Evolutionary conservation across 257 asterid species (phyloP), one percentile per base, ranked within the genome.

Genomic region (Solanum piurae): DNA sequence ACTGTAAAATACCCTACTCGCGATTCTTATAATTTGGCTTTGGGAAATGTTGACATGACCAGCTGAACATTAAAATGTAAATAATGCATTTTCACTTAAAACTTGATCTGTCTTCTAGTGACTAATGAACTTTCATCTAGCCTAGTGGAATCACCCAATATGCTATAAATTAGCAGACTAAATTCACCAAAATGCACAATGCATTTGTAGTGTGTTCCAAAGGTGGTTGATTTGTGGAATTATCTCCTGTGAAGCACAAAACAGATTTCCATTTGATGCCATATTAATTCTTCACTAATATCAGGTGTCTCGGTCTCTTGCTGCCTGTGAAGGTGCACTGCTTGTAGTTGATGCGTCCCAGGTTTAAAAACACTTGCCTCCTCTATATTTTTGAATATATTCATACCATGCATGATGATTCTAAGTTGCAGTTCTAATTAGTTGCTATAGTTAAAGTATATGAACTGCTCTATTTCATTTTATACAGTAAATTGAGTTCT

Each of bases 261-360:
- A 12, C 8, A 64, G 46, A 88, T 89, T 42, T 86, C 40, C 73
- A 76, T 86, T 85, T 83, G 66, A 86, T 92, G 83, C 85, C 25
- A 21, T 88, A 71, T 87, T 85, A 76, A 42, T 74, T 83, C 91
- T 88, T 82, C 86, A 85, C 73, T 37, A 79, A 77, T 84, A 89
- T 69, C 89, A 97, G 99, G 99, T 97, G 89, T 97, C 99, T 89
- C 99, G 99, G 91, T 97, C 99, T 88, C 99, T 97, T 89, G 99
- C 99, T 85, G 99, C 99, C 6, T 97, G 99, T 90, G 99, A 97
- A 92, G 99, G 99, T 82, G 99, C 99, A 86, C 96, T 97, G 89
- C 98, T 97, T 89, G 99, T 97, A 89, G 99, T 97, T 83, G 99
- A 97, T 93, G 98, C 99, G 77, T 97, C 99, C 87, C 99, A 97